Percentiles rank a stretch among this genome's conserved stretches.
These are phyloP conservation scores for Ceratocystis alfenasii DNA, from an alignment of 2,329 filamentous ascomycete species.

Conservation along the genomic window DNA sequence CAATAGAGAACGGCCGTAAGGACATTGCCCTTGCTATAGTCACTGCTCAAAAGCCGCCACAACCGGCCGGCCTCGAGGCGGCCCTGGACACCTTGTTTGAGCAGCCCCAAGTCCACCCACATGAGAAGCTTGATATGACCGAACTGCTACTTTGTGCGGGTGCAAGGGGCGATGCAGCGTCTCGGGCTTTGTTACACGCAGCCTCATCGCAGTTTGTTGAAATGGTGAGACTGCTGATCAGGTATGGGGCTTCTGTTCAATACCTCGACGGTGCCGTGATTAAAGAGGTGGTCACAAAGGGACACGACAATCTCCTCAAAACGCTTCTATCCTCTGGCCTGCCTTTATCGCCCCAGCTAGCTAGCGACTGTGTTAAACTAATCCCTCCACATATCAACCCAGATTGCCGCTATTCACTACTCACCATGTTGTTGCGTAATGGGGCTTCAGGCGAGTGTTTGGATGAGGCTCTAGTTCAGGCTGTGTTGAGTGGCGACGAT, in stretches of 20 bases:
- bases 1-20: slow-evolving; percentile 38
- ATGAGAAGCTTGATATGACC: slow-evolving; percentile 40
- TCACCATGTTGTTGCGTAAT: slow-evolving; percentile 38
- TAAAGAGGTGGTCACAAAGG: slow-evolving; percentile 37
- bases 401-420: slow-evolving; percentile 36
- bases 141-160: slow-evolving; percentile 49
- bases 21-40: slow-evolving; percentile 46
- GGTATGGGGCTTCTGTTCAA: slow-evolving; percentile 44
- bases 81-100: slow-evolving; percentile 40
- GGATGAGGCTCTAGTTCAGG: slow-evolving; percentile 40
- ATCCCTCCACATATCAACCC: slow-evolving; percentile 38
- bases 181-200: slow-evolving; percentile 39
- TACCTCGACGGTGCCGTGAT: slow-evolving; percentile 40
- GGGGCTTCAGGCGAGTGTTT: slow-evolving; percentile 39
- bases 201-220: slow-evolving; percentile 41
- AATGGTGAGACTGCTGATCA: slow-evolving; percentile 42
- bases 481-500: slow-evolving; percentile 37
- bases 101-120: slow-evolving; percentile 36
- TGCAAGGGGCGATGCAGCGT: slow-evolving; percentile 40
- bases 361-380: slow-evolving; percentile 39
- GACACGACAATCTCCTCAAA: slow-evolving; percentile 37
- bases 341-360: slow-evolving; percentile 34
- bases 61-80: slow-evolving; percentile 36
- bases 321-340: slow-evolving; percentile 38
- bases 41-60: slow-evolving; percentile 42